phyloP scores from a whole-genome alignment of 176 grass and related monocot genomes.

The Avena sativa region DNA sequence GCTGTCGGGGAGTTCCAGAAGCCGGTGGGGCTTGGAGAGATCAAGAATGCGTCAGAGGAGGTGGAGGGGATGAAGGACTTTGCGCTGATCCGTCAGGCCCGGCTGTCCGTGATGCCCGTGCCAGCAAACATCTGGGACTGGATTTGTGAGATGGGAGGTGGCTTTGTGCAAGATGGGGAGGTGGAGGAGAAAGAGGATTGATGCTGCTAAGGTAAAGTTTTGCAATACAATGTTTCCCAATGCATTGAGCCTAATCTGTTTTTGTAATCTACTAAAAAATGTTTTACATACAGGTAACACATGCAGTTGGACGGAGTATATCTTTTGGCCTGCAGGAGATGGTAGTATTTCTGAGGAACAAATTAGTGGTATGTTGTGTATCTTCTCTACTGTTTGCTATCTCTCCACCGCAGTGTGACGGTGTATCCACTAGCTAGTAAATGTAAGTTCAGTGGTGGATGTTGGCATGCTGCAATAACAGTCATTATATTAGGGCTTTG shows the following conservation, averaged over 20 bases:
- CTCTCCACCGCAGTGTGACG: background rate
- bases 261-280: background rate
- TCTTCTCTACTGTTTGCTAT: background rate
- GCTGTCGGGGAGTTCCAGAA: constrained; percentile 58
- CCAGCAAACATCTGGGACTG: constrained; percentile 63
- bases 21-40: constrained; percentile 60
- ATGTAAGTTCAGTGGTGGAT: constrained; percentile 12
- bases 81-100: constrained; percentile 70
- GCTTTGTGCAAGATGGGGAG: constrained; percentile 49
- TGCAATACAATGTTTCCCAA: background rate
- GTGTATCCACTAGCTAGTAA: background rate
- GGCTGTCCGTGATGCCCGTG: constrained; percentile 85
- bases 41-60: constrained; percentile 69
- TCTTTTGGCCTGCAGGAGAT: constrained; percentile 20
- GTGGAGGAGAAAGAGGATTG: constrained; percentile 37
- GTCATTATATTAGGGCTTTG: background rate
- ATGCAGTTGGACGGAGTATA: background rate
- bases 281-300: background rate
- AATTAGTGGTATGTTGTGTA: background rate
- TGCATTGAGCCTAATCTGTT: background rate
- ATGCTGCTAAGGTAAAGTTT: constrained; percentile 35
- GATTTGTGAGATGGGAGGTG: constrained; percentile 78
- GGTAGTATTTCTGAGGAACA: background rate
- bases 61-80: constrained; percentile 72
- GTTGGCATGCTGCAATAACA: constrained; percentile 1